Conservation (phyloP, 805 yeast genomes). For the Wickerhamiella nectarea region DNA sequence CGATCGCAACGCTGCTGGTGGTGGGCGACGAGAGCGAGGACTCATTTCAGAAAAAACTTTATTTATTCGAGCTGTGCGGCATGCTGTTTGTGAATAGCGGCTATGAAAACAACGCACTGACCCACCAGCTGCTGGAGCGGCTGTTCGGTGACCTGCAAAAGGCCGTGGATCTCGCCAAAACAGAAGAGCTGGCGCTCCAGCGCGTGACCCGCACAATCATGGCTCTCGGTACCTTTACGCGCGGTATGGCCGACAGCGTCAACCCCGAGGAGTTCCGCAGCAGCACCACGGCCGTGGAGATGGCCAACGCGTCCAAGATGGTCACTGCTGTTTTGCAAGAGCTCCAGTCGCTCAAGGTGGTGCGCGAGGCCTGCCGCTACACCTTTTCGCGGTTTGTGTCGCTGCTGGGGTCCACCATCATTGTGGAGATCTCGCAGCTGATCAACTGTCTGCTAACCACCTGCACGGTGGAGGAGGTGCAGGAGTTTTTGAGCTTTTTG, state of each 20-base stretch:
- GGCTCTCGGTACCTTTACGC: constrained; percentile 80
- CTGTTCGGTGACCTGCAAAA: constrained; percentile 57
- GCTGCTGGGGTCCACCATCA: constrained; percentile 40
- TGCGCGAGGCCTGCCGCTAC: constrained; percentile 77
- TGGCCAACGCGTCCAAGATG: constrained; percentile 64
- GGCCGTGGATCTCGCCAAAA: constrained; percentile 23
- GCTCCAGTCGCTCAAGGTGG: constrained; percentile 47
- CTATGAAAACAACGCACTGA: constrained; percentile 32
- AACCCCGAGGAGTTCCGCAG: constrained; percentile 22
- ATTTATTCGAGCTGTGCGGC: constrained; percentile 79
- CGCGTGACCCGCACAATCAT: constrained; percentile 62
- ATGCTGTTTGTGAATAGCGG: constrained; percentile 44
- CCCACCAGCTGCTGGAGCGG: constrained; percentile 61
- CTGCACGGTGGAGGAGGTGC: constrained; percentile 49
- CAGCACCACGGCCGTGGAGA: constrained; percentile 34
- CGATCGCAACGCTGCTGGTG: constrained; percentile 45
- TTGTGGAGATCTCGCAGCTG: constrained; percentile 50
- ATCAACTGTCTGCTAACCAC: constrained; percentile 52
- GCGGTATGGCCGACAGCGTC: constrained; percentile 55
- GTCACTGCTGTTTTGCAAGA: constrained; percentile 71
- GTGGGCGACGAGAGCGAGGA: constrained; percentile 40
- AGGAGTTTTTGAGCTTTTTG: constrained; percentile 70
- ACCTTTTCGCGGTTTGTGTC: constrained; percentile 80
- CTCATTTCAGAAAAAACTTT: constrained; percentile 62
- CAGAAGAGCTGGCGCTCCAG: constrained; percentile 8